Conservation (phyloP, 208 protist species). For the Leishmania braziliensis region DNA sequence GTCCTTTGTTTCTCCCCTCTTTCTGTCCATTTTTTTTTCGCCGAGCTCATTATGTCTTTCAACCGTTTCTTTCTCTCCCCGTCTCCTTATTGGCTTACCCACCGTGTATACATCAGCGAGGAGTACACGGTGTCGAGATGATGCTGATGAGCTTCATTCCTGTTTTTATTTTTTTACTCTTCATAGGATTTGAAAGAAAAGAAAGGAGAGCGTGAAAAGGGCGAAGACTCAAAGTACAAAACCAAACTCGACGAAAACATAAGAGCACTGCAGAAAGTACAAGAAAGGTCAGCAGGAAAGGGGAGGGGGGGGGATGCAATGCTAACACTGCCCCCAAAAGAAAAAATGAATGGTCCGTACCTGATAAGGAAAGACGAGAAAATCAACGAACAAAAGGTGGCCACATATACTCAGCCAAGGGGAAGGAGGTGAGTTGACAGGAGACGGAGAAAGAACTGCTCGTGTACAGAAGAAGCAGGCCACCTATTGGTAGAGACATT, state of each 20-base stretch:
- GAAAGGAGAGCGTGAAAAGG: background rate
- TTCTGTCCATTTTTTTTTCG: constrained; percentile 2
- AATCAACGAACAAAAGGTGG: background rate
- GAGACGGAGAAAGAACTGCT: background rate
- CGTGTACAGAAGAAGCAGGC: background rate
- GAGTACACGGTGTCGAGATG: background rate
- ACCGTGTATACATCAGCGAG: constrained; percentile 4
- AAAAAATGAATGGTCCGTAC: background rate
- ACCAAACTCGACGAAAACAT: background rate
- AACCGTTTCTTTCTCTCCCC: background rate
- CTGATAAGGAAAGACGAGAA: background rate
- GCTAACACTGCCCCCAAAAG: background rate
- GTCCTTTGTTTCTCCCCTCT: constrained; percentile 7
- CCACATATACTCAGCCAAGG: background rate
- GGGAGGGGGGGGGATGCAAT: background rate
- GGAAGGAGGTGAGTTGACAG: background rate
- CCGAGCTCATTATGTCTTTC: background rate
- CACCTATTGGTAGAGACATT: background rate
- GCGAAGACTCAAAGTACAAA: background rate
- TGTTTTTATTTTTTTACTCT: constrained; percentile 16
- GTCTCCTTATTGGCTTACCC: constrained; percentile 3
- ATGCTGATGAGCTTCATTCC: constrained; percentile 1
- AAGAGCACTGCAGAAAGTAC: background rate
- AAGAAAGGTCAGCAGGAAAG: background rate
- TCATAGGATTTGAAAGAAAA: background rate